Evolutionary conservation across 257 asterid genomes (phyloP).

Genomic region (Nicotiana undulata): DNA sequence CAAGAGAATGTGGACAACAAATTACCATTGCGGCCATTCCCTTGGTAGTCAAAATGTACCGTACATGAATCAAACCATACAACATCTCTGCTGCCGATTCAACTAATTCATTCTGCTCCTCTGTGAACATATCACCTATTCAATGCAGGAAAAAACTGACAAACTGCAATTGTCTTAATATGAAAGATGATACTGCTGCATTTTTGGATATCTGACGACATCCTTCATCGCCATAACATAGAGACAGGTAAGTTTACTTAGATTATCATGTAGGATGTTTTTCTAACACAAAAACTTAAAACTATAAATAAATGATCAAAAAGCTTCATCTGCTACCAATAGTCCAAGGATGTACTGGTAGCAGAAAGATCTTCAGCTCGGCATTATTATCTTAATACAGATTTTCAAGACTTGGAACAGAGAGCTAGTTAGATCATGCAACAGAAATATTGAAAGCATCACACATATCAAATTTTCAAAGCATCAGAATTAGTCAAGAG

Average conservation of each 20-base stretch:
- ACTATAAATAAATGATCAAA: neutral
- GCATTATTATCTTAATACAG: neutral
- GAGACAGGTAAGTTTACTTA: neutral
- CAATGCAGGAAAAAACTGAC: neutral
- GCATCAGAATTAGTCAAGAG: neutral
- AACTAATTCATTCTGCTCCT: slow-evolving; percentile 92
- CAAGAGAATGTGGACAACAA: slow-evolving; percentile 7
- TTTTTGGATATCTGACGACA: neutral
- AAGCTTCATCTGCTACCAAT: neutral
- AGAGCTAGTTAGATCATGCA: neutral
- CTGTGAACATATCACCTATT: slow-evolving; percentile 13
- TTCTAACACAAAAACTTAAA: neutral
- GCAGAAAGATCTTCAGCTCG: neutral
- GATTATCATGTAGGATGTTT: neutral
- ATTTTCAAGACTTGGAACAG: neutral
- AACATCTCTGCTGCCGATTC: slow-evolving; percentile 99
- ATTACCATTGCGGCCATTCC: slow-evolving; percentile 98
- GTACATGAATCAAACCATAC: slow-evolving; percentile 85
- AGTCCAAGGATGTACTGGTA: neutral
- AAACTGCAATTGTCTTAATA: neutral
- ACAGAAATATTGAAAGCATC: neutral
- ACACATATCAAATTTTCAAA: neutral
- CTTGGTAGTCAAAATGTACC: slow-evolving; percentile 87
- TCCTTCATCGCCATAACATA: neutral
- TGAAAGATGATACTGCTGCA: neutral